Evolutionary conservation across 768 basidiomycete species (phyloP).

Genomic region (Amanita subjunquillea): DNA sequence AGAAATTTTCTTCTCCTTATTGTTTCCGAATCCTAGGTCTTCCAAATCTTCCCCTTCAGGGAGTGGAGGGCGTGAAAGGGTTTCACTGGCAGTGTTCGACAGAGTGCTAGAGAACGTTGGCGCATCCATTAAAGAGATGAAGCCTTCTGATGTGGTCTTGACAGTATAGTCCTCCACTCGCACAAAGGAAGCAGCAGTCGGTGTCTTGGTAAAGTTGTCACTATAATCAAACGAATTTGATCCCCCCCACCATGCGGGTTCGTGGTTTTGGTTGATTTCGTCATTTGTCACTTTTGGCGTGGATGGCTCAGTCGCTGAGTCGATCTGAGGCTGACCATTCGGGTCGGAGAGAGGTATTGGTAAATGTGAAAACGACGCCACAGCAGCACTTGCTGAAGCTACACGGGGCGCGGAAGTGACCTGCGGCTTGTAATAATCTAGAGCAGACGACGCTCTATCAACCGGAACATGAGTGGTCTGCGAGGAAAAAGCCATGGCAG

Average conservation of each 20-base stretch:
- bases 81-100: constrained; percentile 11
- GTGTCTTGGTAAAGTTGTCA: constrained; percentile 37
- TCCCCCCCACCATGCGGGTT: constrained; percentile 59
- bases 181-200: constrained; percentile 60
- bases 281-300: constrained; percentile 22
- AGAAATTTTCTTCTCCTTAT: constrained; percentile 19
- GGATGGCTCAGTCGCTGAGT: constrained; percentile 13
- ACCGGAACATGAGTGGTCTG: constrained; percentile 39
- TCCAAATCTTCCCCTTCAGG: constrained; percentile 58
- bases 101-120: constrained; percentile 29
- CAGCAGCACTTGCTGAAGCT: constrained; percentile 39
- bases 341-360: constrained; percentile 20
- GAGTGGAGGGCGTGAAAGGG: background rate
- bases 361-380: constrained; percentile 39
- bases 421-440: constrained; percentile 57
- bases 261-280: constrained; percentile 24
- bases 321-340: constrained; percentile 6
- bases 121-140: constrained; percentile 75
- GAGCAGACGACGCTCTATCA: constrained; percentile 69
- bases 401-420: constrained; percentile 44
- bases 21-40: constrained; percentile 88
- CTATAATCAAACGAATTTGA: constrained; percentile 12
- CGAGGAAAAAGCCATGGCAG: constrained; percentile 54
- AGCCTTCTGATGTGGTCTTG: constrained; percentile 41
- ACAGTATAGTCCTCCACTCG: constrained; percentile 34